These are phyloP conservation scores for Sporothrix globosa DNA, from an alignment of 2,329 filamentous ascomycete species.

Conservation along the genomic window DNA sequence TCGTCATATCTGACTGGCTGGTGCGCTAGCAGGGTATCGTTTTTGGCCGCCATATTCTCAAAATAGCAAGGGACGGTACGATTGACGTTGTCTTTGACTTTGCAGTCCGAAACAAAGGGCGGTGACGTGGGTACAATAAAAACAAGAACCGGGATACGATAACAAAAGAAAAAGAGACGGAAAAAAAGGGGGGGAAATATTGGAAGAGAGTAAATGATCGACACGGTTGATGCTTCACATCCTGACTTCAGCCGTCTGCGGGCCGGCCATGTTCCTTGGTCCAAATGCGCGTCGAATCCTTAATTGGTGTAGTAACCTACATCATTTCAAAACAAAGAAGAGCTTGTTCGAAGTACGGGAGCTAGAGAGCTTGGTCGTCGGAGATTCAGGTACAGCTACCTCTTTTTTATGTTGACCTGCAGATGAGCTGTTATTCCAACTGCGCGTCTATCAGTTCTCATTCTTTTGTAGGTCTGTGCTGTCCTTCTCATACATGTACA, in stretches of 20 bases:
- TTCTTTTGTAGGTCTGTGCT: background rate
- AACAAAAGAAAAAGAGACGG: background rate
- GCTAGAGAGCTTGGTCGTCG: constrained; percentile 1
- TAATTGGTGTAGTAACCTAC: background rate
- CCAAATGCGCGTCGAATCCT: background rate
- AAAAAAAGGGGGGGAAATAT: too few relatives aligned
- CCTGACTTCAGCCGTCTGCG: background rate
- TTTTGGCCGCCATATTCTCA: too few relatives aligned
- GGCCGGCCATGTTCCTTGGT: background rate
- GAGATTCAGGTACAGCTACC: constrained; percentile 6
- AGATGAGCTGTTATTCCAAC: background rate
- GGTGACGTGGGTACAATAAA: background rate
- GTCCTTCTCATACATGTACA: constrained; percentile 5
- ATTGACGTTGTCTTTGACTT: background rate
- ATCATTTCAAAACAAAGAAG: background rate
- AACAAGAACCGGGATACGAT: background rate
- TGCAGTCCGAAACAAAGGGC: constrained; percentile 11
- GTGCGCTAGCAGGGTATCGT: background rate
- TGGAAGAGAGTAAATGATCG: background rate
- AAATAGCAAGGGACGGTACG: background rate
- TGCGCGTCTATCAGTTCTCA: background rate
- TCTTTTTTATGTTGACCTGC: background rate
- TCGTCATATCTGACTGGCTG: constrained; percentile 14
- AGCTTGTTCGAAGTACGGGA: constrained; percentile 15
- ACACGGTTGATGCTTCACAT: constrained; percentile 14